A percentile compares a stretch with the other conserved stretches of the same genome.
Conservation (phyloP, 2,329 filamentous ascomycete species). For the Stenocarpella maydis region DNA sequence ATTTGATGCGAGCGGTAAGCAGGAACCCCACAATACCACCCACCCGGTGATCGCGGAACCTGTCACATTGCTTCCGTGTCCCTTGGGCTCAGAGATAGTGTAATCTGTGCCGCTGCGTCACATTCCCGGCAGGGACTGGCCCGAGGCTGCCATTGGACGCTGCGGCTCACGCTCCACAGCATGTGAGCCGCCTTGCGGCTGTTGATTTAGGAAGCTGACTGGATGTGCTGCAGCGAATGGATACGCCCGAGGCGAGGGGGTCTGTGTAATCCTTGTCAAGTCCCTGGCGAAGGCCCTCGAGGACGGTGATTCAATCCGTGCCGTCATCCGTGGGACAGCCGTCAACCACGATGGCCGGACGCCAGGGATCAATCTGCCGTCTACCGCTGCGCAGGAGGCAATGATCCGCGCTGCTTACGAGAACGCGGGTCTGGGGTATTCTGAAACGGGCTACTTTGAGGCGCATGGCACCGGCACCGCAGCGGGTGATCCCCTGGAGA, state of each 20-base stretch:
- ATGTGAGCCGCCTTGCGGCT: not conserved
- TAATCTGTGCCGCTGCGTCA: no score
- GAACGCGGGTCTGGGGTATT: slow-evolving; percentile 48
- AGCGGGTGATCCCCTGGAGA: slow-evolving; percentile 39
- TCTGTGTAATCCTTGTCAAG: slow-evolving; percentile 52
- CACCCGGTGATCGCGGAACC: not conserved
- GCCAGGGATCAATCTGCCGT: slow-evolving; percentile 49
- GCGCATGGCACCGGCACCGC: slow-evolving; percentile 51
- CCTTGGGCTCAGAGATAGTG: not conserved
- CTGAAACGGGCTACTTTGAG: slow-evolving; percentile 47
- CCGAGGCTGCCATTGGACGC: not conserved
- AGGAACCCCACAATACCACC: not conserved
- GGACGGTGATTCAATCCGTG: slow-evolving; percentile 44
- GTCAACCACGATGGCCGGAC: slow-evolving; percentile 56
- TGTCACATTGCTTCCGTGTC: not conserved
- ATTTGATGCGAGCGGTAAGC: slow-evolving; percentile 51
- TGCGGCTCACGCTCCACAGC: not conserved
- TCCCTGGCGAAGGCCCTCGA: slow-evolving; percentile 12
- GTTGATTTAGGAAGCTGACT: not conserved
- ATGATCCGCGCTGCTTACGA: slow-evolving; percentile 52
- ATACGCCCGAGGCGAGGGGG: slow-evolving; percentile 59
- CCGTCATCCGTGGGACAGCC: slow-evolving; percentile 50
- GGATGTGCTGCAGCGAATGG: slow-evolving; percentile 48
- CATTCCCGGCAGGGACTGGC: not conserved
- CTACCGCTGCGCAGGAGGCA: slow-evolving; percentile 46